Conservation (phyloP, 768 basidiomycete genomes). For the Rickenella mellea region DNA sequence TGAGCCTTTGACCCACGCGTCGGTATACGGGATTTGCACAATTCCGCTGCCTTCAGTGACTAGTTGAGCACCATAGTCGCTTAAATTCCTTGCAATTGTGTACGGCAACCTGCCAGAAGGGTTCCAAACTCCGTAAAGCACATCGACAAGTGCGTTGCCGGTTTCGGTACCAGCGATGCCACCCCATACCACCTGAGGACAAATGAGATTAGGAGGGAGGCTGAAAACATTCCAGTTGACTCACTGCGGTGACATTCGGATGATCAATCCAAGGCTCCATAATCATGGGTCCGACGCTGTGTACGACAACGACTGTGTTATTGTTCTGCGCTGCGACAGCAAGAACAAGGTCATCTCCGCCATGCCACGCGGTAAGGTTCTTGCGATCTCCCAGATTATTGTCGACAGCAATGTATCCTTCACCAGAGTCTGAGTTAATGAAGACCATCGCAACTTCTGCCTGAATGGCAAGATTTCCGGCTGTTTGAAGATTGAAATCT, state of each 20-base stretch:
- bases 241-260: slow-evolving; percentile 63
- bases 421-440: slow-evolving; percentile 76
- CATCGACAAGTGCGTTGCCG: slow-evolving; percentile 61
- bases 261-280: slow-evolving; percentile 63
- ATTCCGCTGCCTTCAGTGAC: slow-evolving; percentile 28
- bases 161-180: slow-evolving; percentile 60
- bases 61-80: slow-evolving; percentile 51
- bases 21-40: slow-evolving; percentile 48
- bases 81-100: slow-evolving; percentile 53
- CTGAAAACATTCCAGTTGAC: slow-evolving; percentile 28
- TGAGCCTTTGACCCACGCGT: slow-evolving; percentile 27
- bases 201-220: slow-evolving; percentile 5
- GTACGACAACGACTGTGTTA: slow-evolving; percentile 64
- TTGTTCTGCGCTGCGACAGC: slow-evolving; percentile 58
- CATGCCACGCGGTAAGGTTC: slow-evolving; percentile 68
- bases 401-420: slow-evolving; percentile 72
- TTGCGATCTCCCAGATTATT: slow-evolving; percentile 70
- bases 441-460: slow-evolving; percentile 72
- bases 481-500: slow-evolving; percentile 51
- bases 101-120: slow-evolving; percentile 65
- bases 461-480: slow-evolving; percentile 35
- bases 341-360: slow-evolving; percentile 60
- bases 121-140: slow-evolving; percentile 62
- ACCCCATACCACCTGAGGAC: slow-evolving; percentile 46
- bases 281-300: slow-evolving; percentile 53